A percentile compares a stretch with the other conserved stretches of the same genome.
Conservation (phyloP, 2,329 filamentous ascomycete species). For the Calonectria pteridis region DNA sequence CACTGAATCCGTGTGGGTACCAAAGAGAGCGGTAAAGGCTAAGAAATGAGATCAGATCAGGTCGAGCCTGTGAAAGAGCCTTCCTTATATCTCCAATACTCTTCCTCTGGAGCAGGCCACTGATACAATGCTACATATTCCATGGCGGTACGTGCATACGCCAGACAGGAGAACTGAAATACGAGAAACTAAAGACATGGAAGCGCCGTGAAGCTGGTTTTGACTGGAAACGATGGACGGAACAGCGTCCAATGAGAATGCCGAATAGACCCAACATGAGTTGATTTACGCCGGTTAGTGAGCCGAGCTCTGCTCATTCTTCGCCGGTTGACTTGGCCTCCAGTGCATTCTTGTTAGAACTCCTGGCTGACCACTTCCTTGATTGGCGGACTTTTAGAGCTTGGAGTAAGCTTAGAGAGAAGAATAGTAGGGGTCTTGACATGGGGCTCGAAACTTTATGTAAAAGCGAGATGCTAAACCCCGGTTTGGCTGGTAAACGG, state of each 20-base stretch:
- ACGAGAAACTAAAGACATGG: background rate
- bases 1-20: constrained; percentile 26
- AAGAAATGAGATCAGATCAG: background rate
- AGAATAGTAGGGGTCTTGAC: constrained; percentile 10
- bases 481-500: background rate
- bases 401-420: constrained; percentile 7
- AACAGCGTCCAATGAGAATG: constrained; percentile 13
- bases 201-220: background rate
- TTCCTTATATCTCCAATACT: constrained; percentile 23
- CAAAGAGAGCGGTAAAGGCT: constrained; percentile 29
- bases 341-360: constrained; percentile 26
- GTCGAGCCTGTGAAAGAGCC: background rate
- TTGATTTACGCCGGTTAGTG: background rate
- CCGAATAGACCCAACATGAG: background rate
- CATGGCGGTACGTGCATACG: background rate
- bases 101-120: background rate
- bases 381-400: constrained; percentile 32
- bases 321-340: constrained; percentile 17
- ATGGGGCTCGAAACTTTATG: constrained; percentile 25
- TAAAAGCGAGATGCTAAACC: background rate
- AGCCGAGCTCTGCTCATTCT: constrained; percentile 1
- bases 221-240: background rate
- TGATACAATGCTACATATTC: background rate
- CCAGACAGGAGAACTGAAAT: background rate
- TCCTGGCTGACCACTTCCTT: constrained; percentile 11